phyloP scores from a whole-genome alignment of 1,284 basidiomycete species.

The Bondarzewia mesenterica region DNA sequence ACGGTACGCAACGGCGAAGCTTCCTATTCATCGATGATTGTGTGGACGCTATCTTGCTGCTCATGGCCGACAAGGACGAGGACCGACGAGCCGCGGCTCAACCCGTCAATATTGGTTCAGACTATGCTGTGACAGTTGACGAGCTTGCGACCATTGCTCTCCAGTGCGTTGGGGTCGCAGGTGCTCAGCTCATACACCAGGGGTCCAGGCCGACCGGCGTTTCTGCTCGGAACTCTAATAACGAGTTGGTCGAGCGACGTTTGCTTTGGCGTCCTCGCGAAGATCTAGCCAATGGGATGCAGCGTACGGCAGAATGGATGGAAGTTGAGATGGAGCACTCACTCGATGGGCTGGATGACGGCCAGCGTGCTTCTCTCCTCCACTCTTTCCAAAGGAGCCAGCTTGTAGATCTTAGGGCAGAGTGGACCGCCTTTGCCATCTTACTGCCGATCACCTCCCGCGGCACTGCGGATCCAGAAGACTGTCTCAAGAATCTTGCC shows the following conservation, averaged over 20 bases:
- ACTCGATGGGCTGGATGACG: slow-evolving; percentile 10
- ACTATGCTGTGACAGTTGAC: slow-evolving; percentile 33
- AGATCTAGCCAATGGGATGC: slow-evolving; percentile 38
- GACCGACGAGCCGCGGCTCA: slow-evolving; percentile 18
- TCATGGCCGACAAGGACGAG: slow-evolving; percentile 26
- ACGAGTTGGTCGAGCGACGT: slow-evolving; percentile 24
- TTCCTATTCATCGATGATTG: slow-evolving; percentile 50
- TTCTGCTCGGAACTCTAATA: slow-evolving; percentile 44
- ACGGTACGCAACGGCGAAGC: slow-evolving; percentile 42
- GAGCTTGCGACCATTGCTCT: slow-evolving; percentile 37
- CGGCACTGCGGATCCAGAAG: slow-evolving; percentile 22
- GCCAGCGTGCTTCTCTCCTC: slow-evolving; percentile 11
- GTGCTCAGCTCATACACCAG: slow-evolving; percentile 24
- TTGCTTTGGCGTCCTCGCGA: slow-evolving; percentile 36
- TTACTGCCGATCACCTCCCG: slow-evolving; percentile 52
- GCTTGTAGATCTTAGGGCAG: slow-evolving; percentile 28
- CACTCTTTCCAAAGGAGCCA: slow-evolving; percentile 23
- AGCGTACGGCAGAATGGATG: slow-evolving; percentile 39
- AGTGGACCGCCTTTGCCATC: slow-evolving; percentile 38
- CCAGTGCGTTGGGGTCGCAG: slow-evolving; percentile 17
- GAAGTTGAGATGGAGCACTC: slow-evolving; percentile 24
- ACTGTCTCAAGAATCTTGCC: slow-evolving; percentile 34
- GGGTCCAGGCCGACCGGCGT: slow-evolving; percentile 36
- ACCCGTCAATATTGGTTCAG: slow-evolving; percentile 48
- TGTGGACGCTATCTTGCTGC: slow-evolving; percentile 36